Evolutionary conservation across 169 alveolate species (phyloP).

Genomic region (Besnoitia besnoiti): DNA sequence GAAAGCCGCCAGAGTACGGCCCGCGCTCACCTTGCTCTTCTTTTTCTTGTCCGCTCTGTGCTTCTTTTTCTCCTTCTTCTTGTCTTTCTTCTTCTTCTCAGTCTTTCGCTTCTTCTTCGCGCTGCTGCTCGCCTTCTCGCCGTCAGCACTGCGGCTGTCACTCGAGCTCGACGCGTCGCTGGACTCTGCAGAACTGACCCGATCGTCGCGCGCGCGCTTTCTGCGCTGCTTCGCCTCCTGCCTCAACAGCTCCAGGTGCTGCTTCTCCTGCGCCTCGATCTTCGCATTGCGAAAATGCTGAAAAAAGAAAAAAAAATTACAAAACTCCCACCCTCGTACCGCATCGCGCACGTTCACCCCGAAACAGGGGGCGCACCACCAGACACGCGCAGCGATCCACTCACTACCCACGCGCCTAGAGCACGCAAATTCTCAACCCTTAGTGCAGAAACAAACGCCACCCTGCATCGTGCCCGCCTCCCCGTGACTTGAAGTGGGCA

Average conservation of each 20-base stretch:
- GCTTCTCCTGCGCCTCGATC: slow-evolving; percentile 63
- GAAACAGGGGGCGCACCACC: no score
- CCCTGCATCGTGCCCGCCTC: no score
- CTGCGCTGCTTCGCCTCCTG: slow-evolving; percentile 57
- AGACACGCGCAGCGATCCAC: no score
- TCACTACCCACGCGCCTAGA: no score
- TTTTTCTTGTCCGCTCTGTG: not conserved
- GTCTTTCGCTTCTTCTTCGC: not conserved
- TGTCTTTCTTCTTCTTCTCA: not conserved
- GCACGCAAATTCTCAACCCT: no score
- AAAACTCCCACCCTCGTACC: no score
- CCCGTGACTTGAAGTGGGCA: no score
- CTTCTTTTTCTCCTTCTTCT: not conserved
- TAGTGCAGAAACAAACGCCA: no score
- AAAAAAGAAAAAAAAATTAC: no score
- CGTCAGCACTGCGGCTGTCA: not conserved
- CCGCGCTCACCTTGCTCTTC: not conserved
- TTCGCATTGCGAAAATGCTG: slow-evolving; percentile 54
- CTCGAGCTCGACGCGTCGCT: not conserved
- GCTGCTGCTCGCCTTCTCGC: not conserved
- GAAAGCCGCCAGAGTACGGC: no score
- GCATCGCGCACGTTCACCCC: no score
- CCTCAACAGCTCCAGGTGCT: slow-evolving; percentile 41
- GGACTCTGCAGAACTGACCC: not conserved
- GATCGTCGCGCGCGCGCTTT: not conserved